Percentiles rank a stretch among this genome's conserved stretches.
phyloP scores from a whole-genome alignment of 108 stramenopile genomes.

The Chaetoceros muelleri region DNA sequence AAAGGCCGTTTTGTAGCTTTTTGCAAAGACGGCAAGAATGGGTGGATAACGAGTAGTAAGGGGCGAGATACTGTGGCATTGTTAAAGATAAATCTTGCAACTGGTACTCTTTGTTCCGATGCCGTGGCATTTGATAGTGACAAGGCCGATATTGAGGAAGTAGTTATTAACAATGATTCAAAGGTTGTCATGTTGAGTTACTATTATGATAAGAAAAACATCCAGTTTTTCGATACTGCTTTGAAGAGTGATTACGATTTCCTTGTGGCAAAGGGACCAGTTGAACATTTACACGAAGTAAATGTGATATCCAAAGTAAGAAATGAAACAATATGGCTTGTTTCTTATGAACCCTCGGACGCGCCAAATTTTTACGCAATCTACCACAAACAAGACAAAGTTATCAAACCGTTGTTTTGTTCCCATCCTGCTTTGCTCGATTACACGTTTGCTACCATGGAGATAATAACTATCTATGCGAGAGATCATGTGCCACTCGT shows the following conservation, averaged over 20 bases:
- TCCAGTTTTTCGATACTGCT: conserved; percentile 43
- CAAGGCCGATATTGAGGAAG: conserved; percentile 42
- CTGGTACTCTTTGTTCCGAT: conserved; percentile 35
- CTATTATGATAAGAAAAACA: conserved; percentile 50
- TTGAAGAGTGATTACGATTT: conserved; percentile 37
- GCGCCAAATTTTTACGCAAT: conserved; percentile 40
- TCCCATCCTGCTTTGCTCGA: too few relatives aligned
- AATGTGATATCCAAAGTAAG: conserved; percentile 22
- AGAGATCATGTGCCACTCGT: conserved; percentile 44
- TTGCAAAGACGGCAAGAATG: conserved; percentile 37
- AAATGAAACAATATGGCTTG: conserved; percentile 49
- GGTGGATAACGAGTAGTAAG: conserved; percentile 32
- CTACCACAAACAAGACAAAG: conserved; percentile 31
- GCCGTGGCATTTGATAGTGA: conserved; percentile 45
- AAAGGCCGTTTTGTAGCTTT: conserved; percentile 40
- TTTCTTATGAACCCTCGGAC: conserved; percentile 23
- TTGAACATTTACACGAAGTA: conserved; percentile 30
- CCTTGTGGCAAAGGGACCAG: conserved; percentile 29
- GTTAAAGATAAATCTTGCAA: conserved; percentile 45
- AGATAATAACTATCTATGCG: conserved; percentile 35
- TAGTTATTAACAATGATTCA: conserved; percentile 44
- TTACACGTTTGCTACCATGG: conserved; percentile 51
- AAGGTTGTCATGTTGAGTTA: conserved; percentile 40
- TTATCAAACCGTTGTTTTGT: conserved; percentile 34
- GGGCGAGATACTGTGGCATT: conserved; percentile 51